These are phyloP conservation scores for Echinochloa phyllopogon DNA, from an alignment of 176 grass and related monocot genomes.

Conservation along the genomic window DNA sequence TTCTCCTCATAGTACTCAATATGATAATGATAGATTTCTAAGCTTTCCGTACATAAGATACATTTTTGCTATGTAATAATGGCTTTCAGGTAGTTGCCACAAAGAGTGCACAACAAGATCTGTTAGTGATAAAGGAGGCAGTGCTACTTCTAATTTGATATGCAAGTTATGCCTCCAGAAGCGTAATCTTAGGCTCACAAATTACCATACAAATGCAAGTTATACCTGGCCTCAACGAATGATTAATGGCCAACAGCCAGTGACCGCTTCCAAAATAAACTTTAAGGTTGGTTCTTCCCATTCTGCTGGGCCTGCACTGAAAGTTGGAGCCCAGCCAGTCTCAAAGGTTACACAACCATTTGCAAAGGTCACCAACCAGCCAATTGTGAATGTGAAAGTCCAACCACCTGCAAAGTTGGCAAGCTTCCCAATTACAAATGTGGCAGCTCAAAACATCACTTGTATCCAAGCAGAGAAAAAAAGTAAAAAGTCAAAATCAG, in stretches of 20 bases:
- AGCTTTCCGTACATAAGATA: constrained; percentile 26
- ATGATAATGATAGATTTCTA: constrained; percentile 25
- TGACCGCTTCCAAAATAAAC: constrained; percentile 44
- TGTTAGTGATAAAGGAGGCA: constrained; percentile 42
- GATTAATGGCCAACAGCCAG: constrained; percentile 41
- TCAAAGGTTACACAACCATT: constrained; percentile 28
- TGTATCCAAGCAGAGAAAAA: constrained; percentile 38
- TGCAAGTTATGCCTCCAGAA: constrained; percentile 72
- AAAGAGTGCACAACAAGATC: constrained; percentile 68
- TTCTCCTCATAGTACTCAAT: neutral
- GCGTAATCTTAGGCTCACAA: constrained; percentile 40
- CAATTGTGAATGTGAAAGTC: constrained; percentile 22
- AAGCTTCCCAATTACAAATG: constrained; percentile 30
- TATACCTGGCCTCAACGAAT: constrained; percentile 44
- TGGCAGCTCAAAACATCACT: constrained; percentile 36
- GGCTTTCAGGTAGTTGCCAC: constrained; percentile 80
- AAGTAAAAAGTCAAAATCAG: constrained; percentile 46
- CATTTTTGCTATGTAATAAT: constrained; percentile 44
- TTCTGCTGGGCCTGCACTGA: constrained; percentile 41
- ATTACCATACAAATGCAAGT: constrained; percentile 41
- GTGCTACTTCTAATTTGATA: constrained; percentile 51
- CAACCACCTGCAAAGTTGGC: constrained; percentile 9
- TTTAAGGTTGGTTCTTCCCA: constrained; percentile 49
- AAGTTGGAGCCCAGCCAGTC: constrained; percentile 23
- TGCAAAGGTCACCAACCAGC: constrained; percentile 20